Base-by-base conservation (phyloP, 768 basidiomycete species). In the Nidula microcarpa region DNA sequence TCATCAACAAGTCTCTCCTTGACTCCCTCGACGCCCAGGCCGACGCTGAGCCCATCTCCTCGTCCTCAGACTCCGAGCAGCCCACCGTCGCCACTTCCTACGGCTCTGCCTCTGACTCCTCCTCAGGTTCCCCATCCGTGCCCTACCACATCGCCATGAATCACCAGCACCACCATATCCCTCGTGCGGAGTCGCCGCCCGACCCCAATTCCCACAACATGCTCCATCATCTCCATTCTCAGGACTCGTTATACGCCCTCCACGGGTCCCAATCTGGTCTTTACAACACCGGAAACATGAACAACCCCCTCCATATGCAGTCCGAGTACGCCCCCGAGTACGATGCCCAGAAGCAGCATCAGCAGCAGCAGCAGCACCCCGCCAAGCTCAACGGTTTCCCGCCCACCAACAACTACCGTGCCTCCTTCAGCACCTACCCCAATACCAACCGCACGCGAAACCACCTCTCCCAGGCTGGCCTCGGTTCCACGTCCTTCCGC, bases 21-120 rank as follows among this genome's bases (percentile, higher is more conserved):
- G 90, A 89, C 69, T 87, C 85, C 41, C 80, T 93, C 65, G 84
- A 92, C 80, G 87, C 85, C 51, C 85, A 89, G 70, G 89, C 86
- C 49, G 89, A 91, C 80, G 80, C 87, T 52, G 89, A 91, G 68
- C 87, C 86, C 46, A 65, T 76, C 52, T 76, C 70, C 35, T 74
- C 78, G 46, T 72, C 77, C 48, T 71, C 79, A 57, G 81, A 82
- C 69, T 74, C 78, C 52, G 76, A 82, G 65, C 65, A 68, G 51
- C 69, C 79, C 8, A 45, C 44, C 63, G 73, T 74, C 55, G 64
- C 77, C 54, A 65, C 72, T 53, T 73, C 78, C 2, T 76, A 76
- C 66, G 73, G 74, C 50, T 74, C 83, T 43, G 59, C 77, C 23
- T 78, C 84, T 7, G 76, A 78, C 57, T 74, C 82, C 3, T 80